Base-by-base conservation (phyloP, 192 early-diverging fungal genomes). In the Haplosporangium gracile region DNA sequence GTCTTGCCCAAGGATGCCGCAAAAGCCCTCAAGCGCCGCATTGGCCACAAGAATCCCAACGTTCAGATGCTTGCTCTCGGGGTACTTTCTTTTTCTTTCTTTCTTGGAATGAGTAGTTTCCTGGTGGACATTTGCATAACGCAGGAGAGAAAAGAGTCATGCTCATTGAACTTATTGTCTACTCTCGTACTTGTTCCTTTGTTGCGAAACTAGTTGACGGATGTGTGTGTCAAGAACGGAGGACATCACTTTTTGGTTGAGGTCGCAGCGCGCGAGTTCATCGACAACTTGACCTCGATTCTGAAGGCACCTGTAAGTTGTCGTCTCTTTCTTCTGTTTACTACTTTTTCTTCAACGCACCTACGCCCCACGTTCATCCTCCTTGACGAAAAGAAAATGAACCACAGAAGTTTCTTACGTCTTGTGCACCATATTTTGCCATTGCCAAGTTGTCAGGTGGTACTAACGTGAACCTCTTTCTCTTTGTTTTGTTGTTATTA, bases 161-260 rank as follows among this genome's bases (percentile, higher is more conserved):
- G 60, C 10, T 65, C 60, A 65, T 65, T 29, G 26, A 29, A 65
- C 60, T 65, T 32, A 65, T 15, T 65, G n/a, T 65, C 60, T 16
- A 65, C 60, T 18, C 8, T 43, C 57, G 40, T 57, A 13, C 34
- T 74, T 32, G 63, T 26, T 29, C 29, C 18, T 55, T 22, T 43
- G 0, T 29, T 40, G 4, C 68, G 5, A 40, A 8, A 34, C 13
- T 87, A 97, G 94, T 90, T 99, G 49, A 90, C 94, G 5, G 98
- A 99, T 89, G 95, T 95, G 43, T 98, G 96, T 81, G 96, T 98
- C 40, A 99, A 99, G 89, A 99, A 99, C 88, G 95, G 95, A 55
- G 98, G 98, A 16, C 84, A 91, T 43, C 93, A 95, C 68, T 97
- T 99, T 85, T 87, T 98, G 72, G 91, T 93, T 22, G 96, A 99